Base-by-base conservation (phyloP, 2,329 filamentous ascomycete species). In the Hypoxylon sp. region DNA sequence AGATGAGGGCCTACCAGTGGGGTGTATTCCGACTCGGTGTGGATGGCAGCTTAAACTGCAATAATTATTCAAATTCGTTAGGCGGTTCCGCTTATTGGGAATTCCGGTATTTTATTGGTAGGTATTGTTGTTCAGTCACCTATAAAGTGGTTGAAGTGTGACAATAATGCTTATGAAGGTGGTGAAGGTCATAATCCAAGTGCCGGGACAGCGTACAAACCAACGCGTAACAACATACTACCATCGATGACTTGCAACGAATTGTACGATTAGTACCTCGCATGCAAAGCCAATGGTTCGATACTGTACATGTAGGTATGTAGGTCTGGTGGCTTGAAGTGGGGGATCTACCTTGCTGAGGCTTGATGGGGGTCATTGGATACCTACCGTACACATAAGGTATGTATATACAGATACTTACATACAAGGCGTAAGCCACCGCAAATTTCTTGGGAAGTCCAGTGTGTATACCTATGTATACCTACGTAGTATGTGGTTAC, bases 1-100 rank as follows among this genome's bases (percentile, higher is more conserved):
- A 68, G 70, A 72, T 63, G 52, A 61, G 33, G 59, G 46, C 63
- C 70, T 71, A 61, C 65, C 70, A 72, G 70, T 72, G 70, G 70
- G 70, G 70, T 72, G 68, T 70, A 70, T 72, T 72, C 70, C 70
- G 70, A 57, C 63, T 70, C 63, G 65, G 67, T 70, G 67, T 70
- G 67, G 59, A 68, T 70, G 70, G 52, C 37, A 64, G 59, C 31
- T 31, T 1, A 29, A 47, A 62, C 61, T 59, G 68, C 62, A 70
- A 60, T 52, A 63, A 54, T 64, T 26, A 37, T 58, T 56, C 60
- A 61, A 63, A 55, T 44, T 62, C 56, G 61, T 68, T 50, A 62
- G 55, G 52, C 39, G 53, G 52, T 53, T 37, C 53, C 47, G 67
- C 59, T 59, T 61, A 50, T 58, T 62, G 51, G 56, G 22, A 26